Conservation (phyloP, 805 yeast species). For the Wickerhamomyces ciferrii region DNA sequence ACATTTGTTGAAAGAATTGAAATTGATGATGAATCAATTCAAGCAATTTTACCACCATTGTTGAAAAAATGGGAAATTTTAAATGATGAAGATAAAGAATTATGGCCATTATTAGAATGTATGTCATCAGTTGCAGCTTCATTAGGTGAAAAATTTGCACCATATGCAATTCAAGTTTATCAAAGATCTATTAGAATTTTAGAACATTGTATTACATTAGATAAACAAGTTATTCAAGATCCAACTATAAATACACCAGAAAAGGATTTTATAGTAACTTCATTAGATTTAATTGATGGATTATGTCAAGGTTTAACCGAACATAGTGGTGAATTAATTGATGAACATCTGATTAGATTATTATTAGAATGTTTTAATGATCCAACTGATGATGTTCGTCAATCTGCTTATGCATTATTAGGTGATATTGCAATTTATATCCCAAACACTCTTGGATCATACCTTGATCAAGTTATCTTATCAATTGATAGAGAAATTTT, state of each 20-base stretch:
- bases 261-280: conserved; percentile 83
- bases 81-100: conserved; percentile 72
- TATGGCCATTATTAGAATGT: conserved; percentile 93
- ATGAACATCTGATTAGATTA: conserved; percentile 49
- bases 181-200: conserved; percentile 71
- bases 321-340: conserved; percentile 53
- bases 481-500: conserved; percentile 67
- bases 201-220: conserved; percentile 60
- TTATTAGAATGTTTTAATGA: conserved; percentile 70
- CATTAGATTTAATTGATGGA: conserved; percentile 89
- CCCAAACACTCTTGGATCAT: conserved; percentile 9
- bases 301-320: conserved; percentile 81
- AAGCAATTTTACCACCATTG: conserved; percentile 72
- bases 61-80: conserved; percentile 74
- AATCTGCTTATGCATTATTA: conserved; percentile 80
- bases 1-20: conserved; percentile 76
- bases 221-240: conserved; percentile 56
- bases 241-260: conserved; percentile 75
- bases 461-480: conserved; percentile 44
- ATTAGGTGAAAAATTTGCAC: conserved; percentile 78
- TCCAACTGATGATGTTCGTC: conserved; percentile 82
- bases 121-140: conserved; percentile 88
- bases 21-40: conserved; percentile 51
- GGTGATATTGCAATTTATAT: conserved; percentile 82
- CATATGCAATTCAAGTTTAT: conserved; percentile 84